Evolutionary conservation across 2,329 filamentous ascomycete genomes (phyloP), one percentile per base, ranked within the genome.

Genomic region (Paraphoma sp.): DNA sequence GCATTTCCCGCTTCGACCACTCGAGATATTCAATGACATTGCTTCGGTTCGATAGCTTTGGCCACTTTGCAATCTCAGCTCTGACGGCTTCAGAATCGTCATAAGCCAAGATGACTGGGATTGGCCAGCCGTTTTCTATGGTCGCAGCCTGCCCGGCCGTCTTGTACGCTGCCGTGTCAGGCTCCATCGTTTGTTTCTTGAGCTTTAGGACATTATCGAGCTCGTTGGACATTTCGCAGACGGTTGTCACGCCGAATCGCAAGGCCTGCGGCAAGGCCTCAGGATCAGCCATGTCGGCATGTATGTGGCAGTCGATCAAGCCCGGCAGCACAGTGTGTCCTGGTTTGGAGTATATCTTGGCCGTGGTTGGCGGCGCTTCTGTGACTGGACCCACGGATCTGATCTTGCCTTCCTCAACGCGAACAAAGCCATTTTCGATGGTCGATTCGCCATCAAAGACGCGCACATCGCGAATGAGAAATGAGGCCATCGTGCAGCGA

Each of bases 81-180:
- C 64, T 56, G 10, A 70, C 79, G 64, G 76, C 69, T 18, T 36
- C 33, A 56, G 57, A 59, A 72, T 65, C 42, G 77, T 80, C 70
- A 51, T 76, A 73, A 11, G 75, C 76, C 5, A 72, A 68, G 33
- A 81, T 76, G 6, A 82, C 73, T 0, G 79, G 75, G 54, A 75
- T 76, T 0, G 83, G 83, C 83, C 83, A 85, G 2, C 83, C 83
- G 38, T 79, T 81, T 5, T 82, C 76, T 31, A 85, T 79, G 0
- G 82, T 84, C 5, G 83, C 83, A 0, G 79, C 77, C 59, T 79
- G 75, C 10, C 81, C 79, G 1, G 79, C 78, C 1, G 77, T 82
- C 62, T 83, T 84, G 64, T 84, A 77, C 53, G 82, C 79, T 6
- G 82, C 80, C 57, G 63, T 82, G 66, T 67, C 73, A 53, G 56